Conservation (phyloP, 768 basidiomycete genomes). For the Collybia mongolica region DNA sequence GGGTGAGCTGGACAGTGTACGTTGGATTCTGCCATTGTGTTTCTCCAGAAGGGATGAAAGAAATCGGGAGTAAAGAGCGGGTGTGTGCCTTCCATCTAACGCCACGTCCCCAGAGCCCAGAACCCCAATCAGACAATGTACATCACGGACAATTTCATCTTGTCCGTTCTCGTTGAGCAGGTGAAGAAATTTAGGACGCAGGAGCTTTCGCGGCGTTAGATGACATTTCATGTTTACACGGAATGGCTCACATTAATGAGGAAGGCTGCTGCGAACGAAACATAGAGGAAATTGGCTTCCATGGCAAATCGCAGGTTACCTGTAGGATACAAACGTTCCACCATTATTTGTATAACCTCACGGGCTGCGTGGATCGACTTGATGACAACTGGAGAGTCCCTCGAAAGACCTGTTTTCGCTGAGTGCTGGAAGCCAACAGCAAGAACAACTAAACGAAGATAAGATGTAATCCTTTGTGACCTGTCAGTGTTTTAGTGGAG, state of each 20-base stretch:
- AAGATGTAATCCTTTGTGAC: slow-evolving; percentile 44
- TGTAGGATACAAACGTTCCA: slow-evolving; percentile 50
- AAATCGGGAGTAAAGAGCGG: slow-evolving; percentile 58
- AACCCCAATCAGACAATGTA: slow-evolving; percentile 42
- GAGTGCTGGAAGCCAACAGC: slow-evolving; percentile 53
- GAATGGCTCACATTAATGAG: slow-evolving; percentile 49
- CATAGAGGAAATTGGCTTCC: slow-evolving; percentile 48
- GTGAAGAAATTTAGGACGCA: slow-evolving; percentile 46
- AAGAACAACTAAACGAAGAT: slow-evolving; percentile 56
- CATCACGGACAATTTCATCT: slow-evolving; percentile 39
- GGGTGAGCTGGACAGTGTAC: not conserved
- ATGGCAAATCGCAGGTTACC: slow-evolving; percentile 57
- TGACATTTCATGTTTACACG: not conserved
- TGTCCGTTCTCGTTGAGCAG: slow-evolving; percentile 39
- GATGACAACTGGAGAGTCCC: slow-evolving; percentile 40
- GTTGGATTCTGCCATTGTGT: slow-evolving; percentile 20
- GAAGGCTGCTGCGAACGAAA: slow-evolving; percentile 61
- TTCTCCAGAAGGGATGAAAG: slow-evolving; percentile 45
- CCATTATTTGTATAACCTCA: slow-evolving; percentile 53
- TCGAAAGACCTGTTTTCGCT: slow-evolving; percentile 35
- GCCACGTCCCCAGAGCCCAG: slow-evolving; percentile 49
- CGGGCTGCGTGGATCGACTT: slow-evolving; percentile 55
- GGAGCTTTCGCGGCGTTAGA: slow-evolving; percentile 31
- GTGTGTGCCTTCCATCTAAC: slow-evolving; percentile 54
- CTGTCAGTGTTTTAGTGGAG: slow-evolving; percentile 1